phyloP scores from a whole-genome alignment of 2,329 filamentous ascomycete species.

The Lachnellula occidentalis region DNA sequence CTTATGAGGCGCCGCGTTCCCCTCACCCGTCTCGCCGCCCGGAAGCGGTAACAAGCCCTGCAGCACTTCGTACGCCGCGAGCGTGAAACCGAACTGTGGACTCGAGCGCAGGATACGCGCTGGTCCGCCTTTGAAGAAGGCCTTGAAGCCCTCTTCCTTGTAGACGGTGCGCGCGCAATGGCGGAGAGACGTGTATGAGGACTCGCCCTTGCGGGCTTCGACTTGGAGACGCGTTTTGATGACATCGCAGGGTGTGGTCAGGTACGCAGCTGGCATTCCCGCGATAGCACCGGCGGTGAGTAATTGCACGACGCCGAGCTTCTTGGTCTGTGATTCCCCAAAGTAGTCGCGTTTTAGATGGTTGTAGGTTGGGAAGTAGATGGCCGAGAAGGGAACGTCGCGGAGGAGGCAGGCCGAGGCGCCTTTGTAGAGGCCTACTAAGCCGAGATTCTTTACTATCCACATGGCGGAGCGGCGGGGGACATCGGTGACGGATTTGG shows the following conservation, averaged over 20 bases:
- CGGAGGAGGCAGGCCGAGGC: slow-evolving; percentile 90
- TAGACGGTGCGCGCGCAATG: slow-evolving; percentile 80
- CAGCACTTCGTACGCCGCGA: slow-evolving; percentile 90
- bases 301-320: slow-evolving; percentile 83
- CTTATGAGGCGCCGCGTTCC: slow-evolving; percentile 35
- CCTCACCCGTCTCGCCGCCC: slow-evolving; percentile 50
- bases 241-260: slow-evolving; percentile 96
- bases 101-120: slow-evolving; percentile 92
- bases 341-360: slow-evolving; percentile 94
- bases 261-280: slow-evolving; percentile 85
- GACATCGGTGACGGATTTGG: slow-evolving; percentile 75
- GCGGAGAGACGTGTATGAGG: slow-evolving; percentile 76
- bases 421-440: slow-evolving; percentile 94
- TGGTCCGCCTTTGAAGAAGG: slow-evolving; percentile 98
- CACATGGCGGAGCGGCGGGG: slow-evolving; percentile 92
- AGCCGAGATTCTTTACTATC: slow-evolving; percentile 93
- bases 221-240: slow-evolving; percentile 99
- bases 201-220: slow-evolving; percentile 92
- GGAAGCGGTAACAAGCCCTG: slow-evolving; percentile 78
- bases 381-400: slow-evolving; percentile 95
- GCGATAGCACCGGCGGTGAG: slow-evolving; percentile 92
- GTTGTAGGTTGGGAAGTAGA: slow-evolving; percentile 96
- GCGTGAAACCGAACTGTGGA: slow-evolving; percentile 95
- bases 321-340: slow-evolving; percentile 81
- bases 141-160: slow-evolving; percentile 87